Percentiles rank a stretch among this genome's conserved stretches.
phyloP scores from a whole-genome alignment of 805 yeast species.

The Lipomyces oligophaga region DNA sequence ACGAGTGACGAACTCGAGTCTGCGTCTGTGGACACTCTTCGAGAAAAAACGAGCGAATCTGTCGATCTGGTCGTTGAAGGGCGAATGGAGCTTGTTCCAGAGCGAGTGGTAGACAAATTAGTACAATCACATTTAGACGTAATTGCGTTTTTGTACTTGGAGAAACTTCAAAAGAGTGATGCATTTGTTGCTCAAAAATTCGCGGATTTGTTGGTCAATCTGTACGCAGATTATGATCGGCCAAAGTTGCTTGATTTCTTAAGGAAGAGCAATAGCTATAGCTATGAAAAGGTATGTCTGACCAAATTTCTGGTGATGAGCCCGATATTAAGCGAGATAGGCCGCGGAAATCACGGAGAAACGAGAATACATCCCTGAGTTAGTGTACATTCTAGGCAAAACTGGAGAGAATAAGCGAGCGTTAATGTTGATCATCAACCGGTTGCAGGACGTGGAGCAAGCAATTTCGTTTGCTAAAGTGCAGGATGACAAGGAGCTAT shows the following conservation, averaged over 20 bases:
- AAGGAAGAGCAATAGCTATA: slow-evolving; percentile 51
- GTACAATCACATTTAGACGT: slow-evolving; percentile 35
- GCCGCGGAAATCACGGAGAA: slow-evolving; percentile 67
- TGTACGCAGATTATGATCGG: slow-evolving; percentile 63
- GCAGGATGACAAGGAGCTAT: slow-evolving; percentile 67
- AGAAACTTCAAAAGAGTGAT: slow-evolving; percentile 54
- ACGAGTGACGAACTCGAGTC: slow-evolving; percentile 40
- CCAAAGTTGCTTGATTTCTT: slow-evolving; percentile 57
- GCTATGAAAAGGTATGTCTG: slow-evolving; percentile 46
- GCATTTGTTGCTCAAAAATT: slow-evolving; percentile 51
- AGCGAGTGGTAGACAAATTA: slow-evolving; percentile 44
- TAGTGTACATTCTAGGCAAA: slow-evolving; percentile 75
- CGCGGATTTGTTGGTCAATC: slow-evolving; percentile 62
- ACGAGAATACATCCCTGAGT: slow-evolving; percentile 56
- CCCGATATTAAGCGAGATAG: too few species aligned
- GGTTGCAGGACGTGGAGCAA: slow-evolving; percentile 68
- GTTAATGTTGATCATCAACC: slow-evolving; percentile 66
- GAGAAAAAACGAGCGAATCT: slow-evolving; percentile 43
- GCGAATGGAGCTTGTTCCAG: slow-evolving; percentile 62
- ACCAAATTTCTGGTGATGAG: background rate
- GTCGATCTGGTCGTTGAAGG: slow-evolving; percentile 57
- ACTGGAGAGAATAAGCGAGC: slow-evolving; percentile 80
- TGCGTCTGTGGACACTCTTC: slow-evolving; percentile 44
- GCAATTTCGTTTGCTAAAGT: slow-evolving; percentile 77
- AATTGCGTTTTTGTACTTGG: slow-evolving; percentile 63